Evolutionary conservation across 106 monocot genomes (phyloP).

Genomic region (Platanthera zijinensis): DNA sequence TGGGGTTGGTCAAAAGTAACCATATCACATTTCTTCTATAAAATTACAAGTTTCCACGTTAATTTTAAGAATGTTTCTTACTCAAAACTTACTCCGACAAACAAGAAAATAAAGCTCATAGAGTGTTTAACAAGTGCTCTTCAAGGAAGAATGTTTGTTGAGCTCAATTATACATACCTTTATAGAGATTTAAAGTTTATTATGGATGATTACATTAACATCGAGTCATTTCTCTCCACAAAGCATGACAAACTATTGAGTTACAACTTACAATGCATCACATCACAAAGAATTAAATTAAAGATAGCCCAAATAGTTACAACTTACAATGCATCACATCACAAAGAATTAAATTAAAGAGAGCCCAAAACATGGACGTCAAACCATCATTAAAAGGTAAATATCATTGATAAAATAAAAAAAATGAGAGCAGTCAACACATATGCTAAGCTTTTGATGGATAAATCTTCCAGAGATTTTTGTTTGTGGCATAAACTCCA

Average conservation of each 20-base stretch:
- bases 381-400: not conserved
- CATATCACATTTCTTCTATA: not conserved
- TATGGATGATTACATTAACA: not conserved
- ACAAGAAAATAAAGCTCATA: not conserved
- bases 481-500: not conserved
- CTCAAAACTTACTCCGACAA: not conserved
- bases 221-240: not conserved
- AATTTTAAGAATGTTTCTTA: not conserved
- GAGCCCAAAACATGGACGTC: not conserved
- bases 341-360: not conserved
- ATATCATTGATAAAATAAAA: not conserved
- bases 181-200: not conserved
- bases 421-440: not conserved
- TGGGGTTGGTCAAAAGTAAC: not conserved
- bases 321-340: not conserved
- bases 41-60: not conserved
- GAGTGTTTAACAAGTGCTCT: not conserved
- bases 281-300: not conserved
- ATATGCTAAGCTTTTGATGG: not conserved
- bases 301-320: not conserved
- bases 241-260: not conserved
- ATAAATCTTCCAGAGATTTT: not conserved
- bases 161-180: not conserved
- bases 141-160: not conserved
- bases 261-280: not conserved